These are phyloP conservation scores for Arthrobotrys sinensis DNA, from an alignment of 2,329 filamentous ascomycete genomes.

Conservation along the genomic window DNA sequence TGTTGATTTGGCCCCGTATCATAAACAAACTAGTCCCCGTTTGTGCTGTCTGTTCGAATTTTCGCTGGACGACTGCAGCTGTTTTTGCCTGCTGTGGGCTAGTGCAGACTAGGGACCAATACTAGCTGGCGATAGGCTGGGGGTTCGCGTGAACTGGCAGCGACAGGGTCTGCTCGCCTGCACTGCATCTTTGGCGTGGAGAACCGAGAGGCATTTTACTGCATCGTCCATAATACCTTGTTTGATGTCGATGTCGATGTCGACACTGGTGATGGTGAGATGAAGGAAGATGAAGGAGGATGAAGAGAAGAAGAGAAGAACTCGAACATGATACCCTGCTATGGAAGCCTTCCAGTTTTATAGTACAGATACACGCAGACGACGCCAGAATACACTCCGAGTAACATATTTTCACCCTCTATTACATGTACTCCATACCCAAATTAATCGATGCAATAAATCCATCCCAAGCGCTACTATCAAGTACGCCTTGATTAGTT, in stretches of 20 bases:
- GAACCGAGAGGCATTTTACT: constrained; percentile 4
- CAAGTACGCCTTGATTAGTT: constrained; percentile 6
- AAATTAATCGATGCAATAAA: background rate
- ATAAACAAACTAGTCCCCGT: constrained; percentile 18
- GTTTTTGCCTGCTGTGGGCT: too few species aligned
- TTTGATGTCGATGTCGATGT: too few species aligned
- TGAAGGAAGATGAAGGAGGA: background rate
- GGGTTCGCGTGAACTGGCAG: constrained; percentile 19
- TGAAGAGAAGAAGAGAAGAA: background rate
- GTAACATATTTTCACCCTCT: background rate
- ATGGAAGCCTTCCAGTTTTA: background rate
- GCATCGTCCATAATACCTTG: too few species aligned
- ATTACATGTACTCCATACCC: background rate
- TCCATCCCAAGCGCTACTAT: background rate
- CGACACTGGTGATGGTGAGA: too few species aligned
- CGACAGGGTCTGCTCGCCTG: constrained; percentile 12
- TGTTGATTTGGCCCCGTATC: constrained; percentile 43
- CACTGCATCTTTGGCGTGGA: constrained; percentile 37
- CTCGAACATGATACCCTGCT: background rate
- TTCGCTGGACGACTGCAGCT: constrained; percentile 17
- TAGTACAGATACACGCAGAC: constrained; percentile 17
- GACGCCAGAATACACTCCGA: constrained; percentile 23
- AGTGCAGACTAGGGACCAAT: constrained; percentile 4
- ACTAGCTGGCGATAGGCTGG: background rate
- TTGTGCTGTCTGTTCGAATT: constrained; percentile 12